Percentiles rank a stretch among this genome's conserved stretches.
Evolutionary conservation across 2,329 filamentous ascomycete genomes (phyloP).

Genomic region (Fusarium sp.): DNA sequence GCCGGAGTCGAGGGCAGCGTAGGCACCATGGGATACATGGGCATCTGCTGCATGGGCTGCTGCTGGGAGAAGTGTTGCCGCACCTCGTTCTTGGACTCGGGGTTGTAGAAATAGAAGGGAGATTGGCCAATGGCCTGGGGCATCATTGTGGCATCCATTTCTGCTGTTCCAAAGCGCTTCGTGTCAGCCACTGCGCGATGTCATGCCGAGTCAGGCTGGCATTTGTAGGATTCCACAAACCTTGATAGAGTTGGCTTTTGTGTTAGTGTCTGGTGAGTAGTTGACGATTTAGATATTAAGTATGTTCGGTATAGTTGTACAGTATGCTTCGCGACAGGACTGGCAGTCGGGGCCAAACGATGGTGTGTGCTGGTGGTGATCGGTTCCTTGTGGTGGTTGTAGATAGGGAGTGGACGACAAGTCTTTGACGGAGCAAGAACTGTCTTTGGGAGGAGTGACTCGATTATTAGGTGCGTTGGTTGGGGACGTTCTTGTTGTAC

Average conservation of each 20-base stretch:
- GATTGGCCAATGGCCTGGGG: slow-evolving; percentile 77
- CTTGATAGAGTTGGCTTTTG: slow-evolving; percentile 35
- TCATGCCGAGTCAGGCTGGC: slow-evolving; percentile 17
- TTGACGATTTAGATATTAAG: slow-evolving; percentile 47
- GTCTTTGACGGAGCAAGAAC: slow-evolving; percentile 53
- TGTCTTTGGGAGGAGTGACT: slow-evolving; percentile 50
- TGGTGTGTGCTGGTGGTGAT: slow-evolving; percentile 40
- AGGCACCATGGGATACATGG: slow-evolving; percentile 69
- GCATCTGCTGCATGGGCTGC: slow-evolving; percentile 66
- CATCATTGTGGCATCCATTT: slow-evolving; percentile 78
- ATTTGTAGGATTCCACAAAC: slow-evolving; percentile 45
- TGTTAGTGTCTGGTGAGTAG: slow-evolving; percentile 32
- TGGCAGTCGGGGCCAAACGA: slow-evolving; percentile 45
- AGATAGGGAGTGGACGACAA: slow-evolving; percentile 61
- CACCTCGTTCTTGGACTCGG: slow-evolving; percentile 80
- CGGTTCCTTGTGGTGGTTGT: slow-evolving; percentile 39
- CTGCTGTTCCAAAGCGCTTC: slow-evolving; percentile 41
- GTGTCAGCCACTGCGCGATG: slow-evolving; percentile 35
- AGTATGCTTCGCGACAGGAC: slow-evolving; percentile 40
- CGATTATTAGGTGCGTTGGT: slow-evolving; percentile 48
- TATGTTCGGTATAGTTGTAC: slow-evolving; percentile 45
- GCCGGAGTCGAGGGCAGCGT: slow-evolving; percentile 75
- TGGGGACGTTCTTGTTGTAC: slow-evolving; percentile 51
- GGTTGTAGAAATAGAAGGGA: slow-evolving; percentile 90
- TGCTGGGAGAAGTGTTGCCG: slow-evolving; percentile 80